Evolutionary conservation across 306 rosid genomes (phyloP), one percentile per base, ranked within the genome.

Genomic region (Fragaria vesca): DNA sequence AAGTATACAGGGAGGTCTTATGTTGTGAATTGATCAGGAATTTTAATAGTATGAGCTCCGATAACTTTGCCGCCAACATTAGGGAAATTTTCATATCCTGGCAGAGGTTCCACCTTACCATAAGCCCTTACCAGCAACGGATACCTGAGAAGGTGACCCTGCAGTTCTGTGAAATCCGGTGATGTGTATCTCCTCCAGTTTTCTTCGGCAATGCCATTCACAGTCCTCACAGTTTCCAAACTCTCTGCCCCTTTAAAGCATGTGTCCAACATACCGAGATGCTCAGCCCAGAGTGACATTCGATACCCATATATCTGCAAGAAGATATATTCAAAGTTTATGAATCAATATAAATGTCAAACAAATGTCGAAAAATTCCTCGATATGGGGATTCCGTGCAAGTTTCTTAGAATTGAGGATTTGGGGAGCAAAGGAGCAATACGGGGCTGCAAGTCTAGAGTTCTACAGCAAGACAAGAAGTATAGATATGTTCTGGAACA

Each of bases 271-370:
- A 6, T 32, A 47, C 81, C 99, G 36, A 95, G 94, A 86, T 95
- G 99, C 83, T 95, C 98, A 3, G 83, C 79, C 99, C 97, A 93
- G 55, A 95, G 85, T 18, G 99, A 95, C 94, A 78, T 90, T 88
- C 99, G 85, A 79, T 93, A 91, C 65, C 99, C 99, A 78, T 90
- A 93, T 51, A 95, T 80, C 99, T 95, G 88, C 83, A 79, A 28
- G 38, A 42, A 77, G 8, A 50, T 5, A 32, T 6, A 48, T 46
- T 58, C 32, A 15, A 60, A 16, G 57, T 62, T 58, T 12, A 61
- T 32, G 16, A 12, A 61, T 36, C 38, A 36, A 26, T 13, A 66
- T 6, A 40, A 15, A 42, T 45, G 2, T 43, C 10, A 26, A n/a
- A 66, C 12, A 40, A 15, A 42, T 45, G 2, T 43, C 17, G 15